Evolutionary conservation across 495 filamentous ascomycete genomes (phyloP).

Genomic region (Neurospora sp.): DNA sequence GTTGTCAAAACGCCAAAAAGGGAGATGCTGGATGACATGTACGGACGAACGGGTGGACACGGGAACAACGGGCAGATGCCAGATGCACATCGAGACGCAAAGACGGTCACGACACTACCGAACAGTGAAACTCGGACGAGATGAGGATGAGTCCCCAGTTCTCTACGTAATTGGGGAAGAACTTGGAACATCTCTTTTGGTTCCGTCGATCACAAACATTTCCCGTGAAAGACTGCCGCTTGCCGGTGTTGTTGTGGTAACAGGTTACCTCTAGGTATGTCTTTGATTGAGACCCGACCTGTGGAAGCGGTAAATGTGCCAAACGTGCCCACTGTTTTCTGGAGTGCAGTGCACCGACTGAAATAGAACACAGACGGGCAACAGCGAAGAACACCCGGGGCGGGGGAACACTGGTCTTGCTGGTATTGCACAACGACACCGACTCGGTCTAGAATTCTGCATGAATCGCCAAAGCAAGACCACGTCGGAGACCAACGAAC

Average conservation of each 20-base stretch:
- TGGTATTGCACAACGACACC: not conserved
- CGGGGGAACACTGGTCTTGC: not conserved
- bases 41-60: not conserved
- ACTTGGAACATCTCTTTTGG: not conserved
- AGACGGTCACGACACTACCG: not conserved
- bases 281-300: not conserved
- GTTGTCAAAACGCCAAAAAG: not conserved
- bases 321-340: not conserved
- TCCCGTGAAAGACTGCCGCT: not conserved
- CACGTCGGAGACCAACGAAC: not conserved
- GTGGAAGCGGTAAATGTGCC: not conserved
- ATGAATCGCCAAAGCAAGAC: not conserved
- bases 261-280: not conserved
- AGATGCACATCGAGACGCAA: not conserved
- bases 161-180: not conserved
- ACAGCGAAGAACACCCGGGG: not conserved
- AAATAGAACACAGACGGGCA: not conserved
- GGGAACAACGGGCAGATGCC: not conserved
- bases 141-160: not conserved
- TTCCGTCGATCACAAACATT: not conserved
- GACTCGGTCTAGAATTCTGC: not conserved
- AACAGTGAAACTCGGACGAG: not conserved
- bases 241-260: not conserved
- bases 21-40: not conserved
- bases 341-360: not conserved